Evolutionary conservation across 2,329 filamentous ascomycete genomes (phyloP).

Genomic region (Fusarium brevicatenulatum): DNA sequence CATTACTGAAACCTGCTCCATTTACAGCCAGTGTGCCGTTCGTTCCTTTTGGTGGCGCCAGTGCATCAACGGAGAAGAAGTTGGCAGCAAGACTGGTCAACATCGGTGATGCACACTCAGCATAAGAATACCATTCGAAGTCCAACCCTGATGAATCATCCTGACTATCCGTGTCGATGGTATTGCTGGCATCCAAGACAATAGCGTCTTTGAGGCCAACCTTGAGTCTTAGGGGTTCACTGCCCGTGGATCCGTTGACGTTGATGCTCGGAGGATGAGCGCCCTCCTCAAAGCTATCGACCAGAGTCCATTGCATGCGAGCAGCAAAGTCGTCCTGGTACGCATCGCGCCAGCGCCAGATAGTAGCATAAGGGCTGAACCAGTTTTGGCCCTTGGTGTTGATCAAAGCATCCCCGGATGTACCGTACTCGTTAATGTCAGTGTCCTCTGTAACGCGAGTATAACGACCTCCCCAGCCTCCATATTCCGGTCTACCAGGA

Average conservation of each 20-base stretch:
- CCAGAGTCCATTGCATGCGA: constrained; percentile 11
- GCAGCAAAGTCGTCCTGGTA: constrained; percentile 22
- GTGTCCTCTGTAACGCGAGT: not conserved
- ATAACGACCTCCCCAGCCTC: constrained; percentile 18
- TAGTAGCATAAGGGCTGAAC: constrained; percentile 13
- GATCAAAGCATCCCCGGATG: constrained; percentile 1
- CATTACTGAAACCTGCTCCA: constrained; percentile 10
- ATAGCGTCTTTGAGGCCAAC: not conserved
- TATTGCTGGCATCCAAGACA: not conserved
- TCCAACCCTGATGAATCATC: not conserved
- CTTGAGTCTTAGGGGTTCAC: not conserved
- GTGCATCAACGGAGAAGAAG: not conserved
- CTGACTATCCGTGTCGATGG: not conserved
- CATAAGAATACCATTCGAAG: constrained; percentile 17
- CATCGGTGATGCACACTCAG: not conserved
- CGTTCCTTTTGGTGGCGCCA: not conserved
- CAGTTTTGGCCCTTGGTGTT: not conserved
- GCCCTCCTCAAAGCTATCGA: not conserved
- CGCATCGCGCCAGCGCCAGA: constrained; percentile 18
- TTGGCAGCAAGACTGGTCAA: not conserved
- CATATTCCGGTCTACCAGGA: not conserved
- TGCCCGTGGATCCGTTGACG: not conserved
- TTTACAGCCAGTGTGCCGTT: not conserved
- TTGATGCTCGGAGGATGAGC: constrained; percentile 1
- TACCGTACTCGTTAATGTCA: constrained; percentile 10